Base-by-base conservation (phyloP, 768 basidiomycete species). In the Russula olivacea region DNA sequence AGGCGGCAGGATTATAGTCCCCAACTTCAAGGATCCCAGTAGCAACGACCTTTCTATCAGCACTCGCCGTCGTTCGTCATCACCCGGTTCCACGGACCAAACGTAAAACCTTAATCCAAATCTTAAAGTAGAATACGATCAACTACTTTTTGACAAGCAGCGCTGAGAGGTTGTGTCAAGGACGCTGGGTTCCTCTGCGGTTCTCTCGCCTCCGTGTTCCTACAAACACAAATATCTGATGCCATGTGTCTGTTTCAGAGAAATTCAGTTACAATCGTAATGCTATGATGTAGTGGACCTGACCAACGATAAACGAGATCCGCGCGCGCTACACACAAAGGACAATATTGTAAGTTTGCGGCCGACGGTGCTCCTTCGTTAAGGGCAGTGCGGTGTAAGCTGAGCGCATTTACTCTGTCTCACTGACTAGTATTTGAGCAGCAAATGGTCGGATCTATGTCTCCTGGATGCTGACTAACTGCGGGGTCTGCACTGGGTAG, bases 391-490 rank as follows among this genome's bases (percentile, higher is more conserved):
- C 66, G 86, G 88, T 65, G 84, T 85, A 58, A 72, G 81, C 36
- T 6, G 30, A 21, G 41, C 38, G 55, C 43, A 50, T 30, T 6
- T 32, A n/a, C 25, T 28, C 5, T 23, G 15, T 41, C 36, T 23
- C 40, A 40, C 36, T 38, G 54, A 61, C 17, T 43, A 61, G 55
- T 23, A 10, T 47, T 10, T 48, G 10, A 50, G 47, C 61, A 80
- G 79, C 68, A 74, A 0, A 73, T 80, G 76, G 79, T 83, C 50
- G 76, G 74, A 60, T 73, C 83, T 3, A 77, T 89, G 7, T 87
- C 87, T 10, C 69, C 77, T 7, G 87, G 88, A 0, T 89, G 88
- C 66, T 80, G 88, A 25, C 73, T 89, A 43, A 89, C 87, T 9
- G 80, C 77, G 19, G n/a, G n/a, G n/a, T n/a, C n/a, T n/a, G n/a